These are phyloP conservation scores for Plectosphaerella plurivora DNA, from an alignment of 2,329 filamentous ascomycete genomes.

Conservation along the genomic window DNA sequence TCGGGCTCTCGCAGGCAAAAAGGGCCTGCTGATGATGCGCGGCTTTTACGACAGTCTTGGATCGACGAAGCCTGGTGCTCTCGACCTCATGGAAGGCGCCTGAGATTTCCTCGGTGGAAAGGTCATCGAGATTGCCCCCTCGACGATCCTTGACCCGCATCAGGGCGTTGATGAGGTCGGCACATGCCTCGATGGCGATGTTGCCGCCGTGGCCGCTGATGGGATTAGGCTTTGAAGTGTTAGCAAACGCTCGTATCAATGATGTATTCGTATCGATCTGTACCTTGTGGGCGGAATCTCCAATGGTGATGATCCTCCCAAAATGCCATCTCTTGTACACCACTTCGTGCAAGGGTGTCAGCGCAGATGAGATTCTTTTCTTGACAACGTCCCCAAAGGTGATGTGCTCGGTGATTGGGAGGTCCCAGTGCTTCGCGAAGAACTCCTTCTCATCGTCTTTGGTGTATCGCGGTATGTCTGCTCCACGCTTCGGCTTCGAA, in stretches of 20 bases:
- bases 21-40: conserved; percentile 14
- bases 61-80: conserved; percentile 9
- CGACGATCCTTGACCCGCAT: conserved; percentile 4
- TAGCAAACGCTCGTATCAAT: neutral
- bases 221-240: conserved; percentile 15
- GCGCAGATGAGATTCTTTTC: conserved; percentile 17
- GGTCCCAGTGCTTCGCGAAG: conserved; percentile 15
- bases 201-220: conserved; percentile 21
- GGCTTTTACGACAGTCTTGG: conserved; percentile 5
- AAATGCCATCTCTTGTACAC: conserved; percentile 28
- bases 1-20: conserved; percentile 12
- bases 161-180: conserved; percentile 18
- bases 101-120: conserved; percentile 11
- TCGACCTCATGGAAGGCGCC: conserved; percentile 14
- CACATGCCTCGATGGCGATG: conserved; percentile 19
- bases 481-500: conserved; percentile 18
- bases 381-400: conserved; percentile 25
- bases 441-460: conserved; percentile 23
- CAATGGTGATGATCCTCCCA: conserved; percentile 21
- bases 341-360: conserved; percentile 27
- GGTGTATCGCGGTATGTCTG: conserved; percentile 25
- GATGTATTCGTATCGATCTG: too few relatives aligned
- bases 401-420: conserved; percentile 15
- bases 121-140: conserved; percentile 2
- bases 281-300: conserved; percentile 29